phyloP scores from a whole-genome alignment of 352 stramenopile genomes.

The Elongisporangium prolatum region DNA sequence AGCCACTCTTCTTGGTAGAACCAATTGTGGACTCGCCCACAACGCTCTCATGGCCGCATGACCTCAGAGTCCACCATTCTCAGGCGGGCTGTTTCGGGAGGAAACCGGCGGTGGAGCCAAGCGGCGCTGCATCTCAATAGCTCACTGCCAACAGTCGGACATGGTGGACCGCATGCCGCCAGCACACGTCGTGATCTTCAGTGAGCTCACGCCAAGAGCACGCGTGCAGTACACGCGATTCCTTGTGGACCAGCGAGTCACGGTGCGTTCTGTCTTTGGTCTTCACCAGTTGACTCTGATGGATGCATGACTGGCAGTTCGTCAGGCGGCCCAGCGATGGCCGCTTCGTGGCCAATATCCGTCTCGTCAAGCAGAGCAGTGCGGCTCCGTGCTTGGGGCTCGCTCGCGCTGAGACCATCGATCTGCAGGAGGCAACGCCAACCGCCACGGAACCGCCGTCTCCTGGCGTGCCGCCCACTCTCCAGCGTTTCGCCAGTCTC shows the following conservation, averaged over 20 bases:
- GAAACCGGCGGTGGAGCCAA: background rate
- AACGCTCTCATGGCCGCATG: background rate
- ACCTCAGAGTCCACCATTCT: background rate
- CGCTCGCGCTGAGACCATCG: background rate
- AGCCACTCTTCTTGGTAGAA: background rate
- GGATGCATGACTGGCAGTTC: constrained; percentile 32
- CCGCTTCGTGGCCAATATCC: constrained; percentile 53
- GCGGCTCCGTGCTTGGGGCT: background rate
- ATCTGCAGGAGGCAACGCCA: background rate
- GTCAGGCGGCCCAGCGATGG: constrained; percentile 38
- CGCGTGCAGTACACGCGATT: constrained; percentile 69
- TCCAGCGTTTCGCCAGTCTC: constrained; percentile 30
- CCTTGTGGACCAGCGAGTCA: constrained; percentile 55
- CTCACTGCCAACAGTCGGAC: background rate
- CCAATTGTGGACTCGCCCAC: background rate
- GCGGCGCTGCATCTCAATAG: background rate
- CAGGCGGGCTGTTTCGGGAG: background rate
- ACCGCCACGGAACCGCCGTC: background rate
- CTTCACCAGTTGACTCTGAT: background rate
- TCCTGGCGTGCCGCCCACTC: background rate
- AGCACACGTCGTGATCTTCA: constrained; percentile 52
- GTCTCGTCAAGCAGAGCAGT: constrained; percentile 15
- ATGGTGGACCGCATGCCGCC: constrained; percentile 5
- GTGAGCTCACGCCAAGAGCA: constrained; percentile 49
- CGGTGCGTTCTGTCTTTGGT: constrained; percentile 17